These are phyloP conservation scores for Aspergillus egyptiacus DNA, from an alignment of 495 filamentous ascomycete species.

Conservation along the genomic window DNA sequence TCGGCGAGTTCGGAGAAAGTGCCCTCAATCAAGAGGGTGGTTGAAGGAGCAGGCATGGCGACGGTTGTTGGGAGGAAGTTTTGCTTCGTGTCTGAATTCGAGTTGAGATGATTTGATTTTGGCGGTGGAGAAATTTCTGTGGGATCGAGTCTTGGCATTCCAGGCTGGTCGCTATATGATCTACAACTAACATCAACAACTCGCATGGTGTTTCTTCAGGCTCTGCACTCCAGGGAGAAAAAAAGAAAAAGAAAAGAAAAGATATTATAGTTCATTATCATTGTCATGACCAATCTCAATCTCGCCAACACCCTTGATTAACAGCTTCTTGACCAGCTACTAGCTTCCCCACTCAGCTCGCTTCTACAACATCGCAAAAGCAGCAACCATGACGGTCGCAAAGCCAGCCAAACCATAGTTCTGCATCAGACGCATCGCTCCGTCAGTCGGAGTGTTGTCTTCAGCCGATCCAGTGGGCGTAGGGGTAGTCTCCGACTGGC, in stretches of 20 bases:
- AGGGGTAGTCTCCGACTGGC: conserved; percentile 17
- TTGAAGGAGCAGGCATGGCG: conserved; percentile 48
- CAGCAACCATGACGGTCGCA: conserved; percentile 41
- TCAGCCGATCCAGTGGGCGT: conserved; percentile 20
- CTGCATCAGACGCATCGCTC: conserved; percentile 34
- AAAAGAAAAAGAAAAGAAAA: neutral
- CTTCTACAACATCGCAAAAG: conserved; percentile 40
- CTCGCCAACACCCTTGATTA: neutral
- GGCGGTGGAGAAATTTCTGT: conserved; percentile 48
- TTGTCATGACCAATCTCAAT: conserved; percentile 8
- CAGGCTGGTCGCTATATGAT: too few species aligned
- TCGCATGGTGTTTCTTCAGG: neutral
- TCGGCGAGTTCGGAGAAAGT: conserved; percentile 80
- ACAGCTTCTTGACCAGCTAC: too few species aligned
- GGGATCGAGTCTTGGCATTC: conserved; percentile 42
- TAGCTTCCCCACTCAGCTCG: neutral
- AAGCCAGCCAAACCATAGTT: conserved; percentile 47
- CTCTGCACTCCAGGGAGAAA: too few species aligned
- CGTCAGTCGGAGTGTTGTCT: conserved; percentile 28
- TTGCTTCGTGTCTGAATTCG: conserved; percentile 17
- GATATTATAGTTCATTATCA: conserved; percentile 6
- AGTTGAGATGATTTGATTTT: conserved; percentile 23
- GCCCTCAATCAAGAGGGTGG: conserved; percentile 82
- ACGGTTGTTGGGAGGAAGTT: conserved; percentile 21
- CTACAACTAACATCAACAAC: too few species aligned